Conservation (phyloP, 73 alveolate species). For the Tetrahymena thermophila region DNA sequence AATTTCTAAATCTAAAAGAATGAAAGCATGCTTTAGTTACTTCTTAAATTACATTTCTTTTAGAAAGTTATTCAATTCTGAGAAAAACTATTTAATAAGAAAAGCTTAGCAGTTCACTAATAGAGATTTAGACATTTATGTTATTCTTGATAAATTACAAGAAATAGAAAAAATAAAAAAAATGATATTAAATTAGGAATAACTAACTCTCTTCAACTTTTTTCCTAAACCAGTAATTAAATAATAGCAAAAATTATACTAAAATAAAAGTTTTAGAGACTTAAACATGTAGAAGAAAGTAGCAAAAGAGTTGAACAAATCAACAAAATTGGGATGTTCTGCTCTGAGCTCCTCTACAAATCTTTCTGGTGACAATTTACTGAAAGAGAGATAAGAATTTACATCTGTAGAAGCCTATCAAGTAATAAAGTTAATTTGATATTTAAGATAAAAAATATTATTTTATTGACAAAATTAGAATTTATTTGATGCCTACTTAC, state of each 20-base stretch:
- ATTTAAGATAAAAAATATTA: background rate
- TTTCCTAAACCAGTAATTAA: slow-evolving; percentile 22
- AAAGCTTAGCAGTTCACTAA: slow-evolving; percentile 10
- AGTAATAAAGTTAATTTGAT: background rate
- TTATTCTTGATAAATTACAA: slow-evolving; percentile 13
- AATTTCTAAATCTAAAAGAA: background rate
- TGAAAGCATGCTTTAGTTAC: background rate
- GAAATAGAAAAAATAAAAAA: slow-evolving; percentile 38
- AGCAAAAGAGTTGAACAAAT: background rate
- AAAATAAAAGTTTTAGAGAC: background rate
- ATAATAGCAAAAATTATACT: background rate
- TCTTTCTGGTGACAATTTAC: background rate
- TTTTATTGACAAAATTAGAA: background rate
- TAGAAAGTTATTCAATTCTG: background rate
- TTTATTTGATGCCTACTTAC: background rate
- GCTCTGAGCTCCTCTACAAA: background rate
- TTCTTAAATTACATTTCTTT: background rate
- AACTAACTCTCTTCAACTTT: slow-evolving; percentile 16
- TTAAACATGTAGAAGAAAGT: background rate
- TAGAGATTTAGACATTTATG: slow-evolving; percentile 32
- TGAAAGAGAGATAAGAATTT: background rate
- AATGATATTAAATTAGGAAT: background rate
- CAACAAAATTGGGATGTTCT: background rate
- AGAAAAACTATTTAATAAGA: background rate
- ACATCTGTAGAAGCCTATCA: background rate